These are phyloP conservation scores for Schizophyllum amplum DNA, from an alignment of 1,284 basidiomycete genomes.

Conservation along the genomic window DNA sequence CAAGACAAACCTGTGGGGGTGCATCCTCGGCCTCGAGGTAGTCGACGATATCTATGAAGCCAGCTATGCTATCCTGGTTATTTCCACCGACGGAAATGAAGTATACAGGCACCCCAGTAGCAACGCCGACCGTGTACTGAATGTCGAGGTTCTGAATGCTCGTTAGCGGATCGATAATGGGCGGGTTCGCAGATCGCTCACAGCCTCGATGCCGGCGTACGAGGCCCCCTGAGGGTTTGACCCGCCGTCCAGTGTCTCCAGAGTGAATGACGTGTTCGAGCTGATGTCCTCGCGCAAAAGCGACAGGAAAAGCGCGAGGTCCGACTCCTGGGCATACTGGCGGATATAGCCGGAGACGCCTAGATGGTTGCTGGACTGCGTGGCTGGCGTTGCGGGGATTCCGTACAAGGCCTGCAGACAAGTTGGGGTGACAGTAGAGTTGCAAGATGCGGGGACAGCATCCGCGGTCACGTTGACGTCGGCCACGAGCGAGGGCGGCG, in stretches of 20 bases:
- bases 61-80: constrained; percentile 3
- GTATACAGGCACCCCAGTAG: constrained; percentile 39
- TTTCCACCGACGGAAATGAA: constrained; percentile 24
- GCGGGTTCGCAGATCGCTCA: no score
- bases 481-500: neutral
- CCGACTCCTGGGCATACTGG: constrained; percentile 47
- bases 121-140: constrained; percentile 61
- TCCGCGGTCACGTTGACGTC: constrained; percentile 11
- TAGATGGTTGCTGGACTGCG: constrained; percentile 35
- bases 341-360: constrained; percentile 48
- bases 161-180: no score
- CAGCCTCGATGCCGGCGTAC: constrained; percentile 60
- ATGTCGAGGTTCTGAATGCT: constrained; percentile 68
- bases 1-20: constrained; percentile 32
- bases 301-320: constrained; percentile 45
- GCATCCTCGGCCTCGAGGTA: constrained; percentile 43
- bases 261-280: neutral
- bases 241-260: constrained; percentile 30
- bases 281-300: neutral
- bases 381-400: constrained; percentile 28
- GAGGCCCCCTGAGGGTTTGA: constrained; percentile 49
- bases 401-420: constrained; percentile 48
- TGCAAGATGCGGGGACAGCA: constrained; percentile 40
- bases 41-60: constrained; percentile 11
- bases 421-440: constrained; percentile 38